These are phyloP conservation scores for Rhytidhysteron rufulum DNA, from an alignment of 2,329 filamentous ascomycete species.

Conservation along the genomic window DNA sequence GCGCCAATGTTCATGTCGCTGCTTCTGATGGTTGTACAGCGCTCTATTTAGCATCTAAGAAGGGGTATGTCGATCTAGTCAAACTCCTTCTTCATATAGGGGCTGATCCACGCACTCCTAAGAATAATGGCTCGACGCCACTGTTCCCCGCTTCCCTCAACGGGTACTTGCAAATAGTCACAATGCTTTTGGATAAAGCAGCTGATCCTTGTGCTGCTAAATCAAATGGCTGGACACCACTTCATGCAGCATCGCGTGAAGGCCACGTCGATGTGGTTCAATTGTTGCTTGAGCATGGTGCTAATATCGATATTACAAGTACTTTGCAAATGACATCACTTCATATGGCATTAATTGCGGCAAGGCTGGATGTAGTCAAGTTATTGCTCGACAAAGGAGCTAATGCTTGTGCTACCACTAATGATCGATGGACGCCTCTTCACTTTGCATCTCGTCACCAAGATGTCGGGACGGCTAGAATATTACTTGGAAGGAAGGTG, in stretches of 20 bases:
- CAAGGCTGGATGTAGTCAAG: conserved; percentile 1
- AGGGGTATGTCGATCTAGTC: no score
- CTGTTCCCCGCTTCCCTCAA: background rate
- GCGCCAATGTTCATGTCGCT: no score
- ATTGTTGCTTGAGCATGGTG: background rate
- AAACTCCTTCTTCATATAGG: no score
- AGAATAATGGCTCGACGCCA: no score
- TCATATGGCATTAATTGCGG: background rate
- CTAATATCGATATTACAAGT: conserved; percentile 2
- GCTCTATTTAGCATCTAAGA: no score
- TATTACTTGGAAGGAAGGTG: no score
- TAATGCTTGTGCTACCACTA: background rate
- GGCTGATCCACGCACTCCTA: no score
- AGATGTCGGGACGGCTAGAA: background rate
- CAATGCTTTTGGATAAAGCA: background rate
- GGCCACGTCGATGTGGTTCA: conserved; percentile 1
- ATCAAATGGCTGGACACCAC: background rate
- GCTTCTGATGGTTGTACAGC: no score
- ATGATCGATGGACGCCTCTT: background rate
- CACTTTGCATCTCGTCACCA: background rate
- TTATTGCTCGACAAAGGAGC: background rate
- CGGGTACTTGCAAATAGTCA: background rate
- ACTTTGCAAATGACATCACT: background rate
- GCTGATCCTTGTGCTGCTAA: background rate
- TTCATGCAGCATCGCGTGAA: background rate